These are phyloP conservation scores for Hyaloperonospora brassicae DNA, from an alignment of 352 stramenopile genomes.

Conservation along the genomic window DNA sequence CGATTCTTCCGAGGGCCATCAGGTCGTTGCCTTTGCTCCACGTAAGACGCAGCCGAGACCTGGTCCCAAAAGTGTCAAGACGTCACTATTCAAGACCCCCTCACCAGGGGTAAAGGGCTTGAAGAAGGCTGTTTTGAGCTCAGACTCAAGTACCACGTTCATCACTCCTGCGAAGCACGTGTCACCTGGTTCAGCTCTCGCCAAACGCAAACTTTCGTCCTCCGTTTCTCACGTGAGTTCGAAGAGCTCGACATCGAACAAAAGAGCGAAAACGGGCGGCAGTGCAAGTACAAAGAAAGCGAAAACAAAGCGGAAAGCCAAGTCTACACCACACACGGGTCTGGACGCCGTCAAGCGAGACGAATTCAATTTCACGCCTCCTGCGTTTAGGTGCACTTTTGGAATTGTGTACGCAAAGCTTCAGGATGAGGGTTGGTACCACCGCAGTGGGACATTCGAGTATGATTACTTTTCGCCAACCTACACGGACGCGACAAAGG, in stretches of 20 bases:
- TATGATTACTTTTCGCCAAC: slow-evolving; percentile 78
- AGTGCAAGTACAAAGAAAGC: slow-evolving; percentile 28
- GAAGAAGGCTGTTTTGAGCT: slow-evolving; percentile 19
- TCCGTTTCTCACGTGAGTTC: slow-evolving; percentile 16
- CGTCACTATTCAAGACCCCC: slow-evolving; percentile 32
- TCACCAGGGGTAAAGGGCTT: slow-evolving; percentile 31
- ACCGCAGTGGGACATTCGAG: slow-evolving; percentile 52
- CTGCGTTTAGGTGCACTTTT: slow-evolving; percentile 65
- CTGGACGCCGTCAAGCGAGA: slow-evolving; percentile 17
- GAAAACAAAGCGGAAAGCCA: slow-evolving; percentile 21
- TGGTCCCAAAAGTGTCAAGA: slow-evolving; percentile 26
- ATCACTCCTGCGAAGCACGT: slow-evolving; percentile 24
- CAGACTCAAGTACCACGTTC: slow-evolving; percentile 14
- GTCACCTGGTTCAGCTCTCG: slow-evolving; percentile 6
- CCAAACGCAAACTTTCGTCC: slow-evolving; percentile 26
- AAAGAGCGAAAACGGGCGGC: slow-evolving; percentile 24
- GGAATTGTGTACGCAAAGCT: slow-evolving; percentile 56
- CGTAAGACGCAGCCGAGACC: slow-evolving; percentile 13
- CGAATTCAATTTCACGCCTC: slow-evolving; percentile 38
- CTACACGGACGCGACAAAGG: slow-evolving; percentile 46
- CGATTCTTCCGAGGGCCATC: slow-evolving; percentile 55
- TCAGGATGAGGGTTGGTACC: slow-evolving; percentile 50
- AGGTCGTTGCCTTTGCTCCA: slow-evolving; percentile 48
- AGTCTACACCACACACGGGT: slow-evolving; percentile 3
- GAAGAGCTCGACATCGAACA: slow-evolving; percentile 17